A percentile compares a stretch with the other conserved stretches of the same genome.
Conservation (phyloP, 2,329 filamentous ascomycete genomes). For the Claviceps paspali region DNA sequence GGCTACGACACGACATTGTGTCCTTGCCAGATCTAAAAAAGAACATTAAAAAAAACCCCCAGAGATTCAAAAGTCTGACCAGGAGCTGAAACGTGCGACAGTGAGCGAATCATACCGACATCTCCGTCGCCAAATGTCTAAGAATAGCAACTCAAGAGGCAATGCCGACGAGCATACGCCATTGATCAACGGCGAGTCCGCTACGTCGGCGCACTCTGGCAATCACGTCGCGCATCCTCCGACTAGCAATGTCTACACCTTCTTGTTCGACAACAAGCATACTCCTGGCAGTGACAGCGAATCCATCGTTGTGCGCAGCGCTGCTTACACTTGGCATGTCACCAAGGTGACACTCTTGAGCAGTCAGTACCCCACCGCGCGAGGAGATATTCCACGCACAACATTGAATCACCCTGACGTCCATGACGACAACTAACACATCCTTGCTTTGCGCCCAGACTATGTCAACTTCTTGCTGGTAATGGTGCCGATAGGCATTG, state of each 20-base stretch:
- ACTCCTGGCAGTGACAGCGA: conserved; percentile 38
- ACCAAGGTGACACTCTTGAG: conserved; percentile 42
- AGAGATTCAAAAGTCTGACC: too few relatives aligned
- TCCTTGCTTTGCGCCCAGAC: conserved; percentile 18
- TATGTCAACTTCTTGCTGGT: conserved; percentile 58
- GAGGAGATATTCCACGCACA: too few relatives aligned
- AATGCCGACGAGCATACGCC: conserved; percentile 24
- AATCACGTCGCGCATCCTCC: conserved; percentile 10
- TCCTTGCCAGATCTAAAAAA: too few relatives aligned
- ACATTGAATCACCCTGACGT: too few relatives aligned
- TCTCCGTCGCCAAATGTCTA: conserved; percentile 16
- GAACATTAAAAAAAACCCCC: too few relatives aligned
- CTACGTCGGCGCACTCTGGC: conserved; percentile 10
- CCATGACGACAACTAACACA: neutral
- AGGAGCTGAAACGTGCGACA: neutral
- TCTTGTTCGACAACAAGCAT: conserved; percentile 33
- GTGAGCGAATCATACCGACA: conserved; percentile 6
- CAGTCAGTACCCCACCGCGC: too few relatives aligned
- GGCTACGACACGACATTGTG: too few relatives aligned
- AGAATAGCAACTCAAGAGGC: conserved; percentile 14
- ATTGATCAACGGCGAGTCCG: conserved; percentile 24
- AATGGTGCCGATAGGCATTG: conserved; percentile 58
- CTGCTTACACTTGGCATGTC: conserved; percentile 38
- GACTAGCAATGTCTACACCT: conserved; percentile 15
- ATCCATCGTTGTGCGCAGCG: conserved; percentile 28